Base-by-base conservation (phyloP, 192 early-diverging fungal genomes). In the Obelidium mucronatum region DNA sequence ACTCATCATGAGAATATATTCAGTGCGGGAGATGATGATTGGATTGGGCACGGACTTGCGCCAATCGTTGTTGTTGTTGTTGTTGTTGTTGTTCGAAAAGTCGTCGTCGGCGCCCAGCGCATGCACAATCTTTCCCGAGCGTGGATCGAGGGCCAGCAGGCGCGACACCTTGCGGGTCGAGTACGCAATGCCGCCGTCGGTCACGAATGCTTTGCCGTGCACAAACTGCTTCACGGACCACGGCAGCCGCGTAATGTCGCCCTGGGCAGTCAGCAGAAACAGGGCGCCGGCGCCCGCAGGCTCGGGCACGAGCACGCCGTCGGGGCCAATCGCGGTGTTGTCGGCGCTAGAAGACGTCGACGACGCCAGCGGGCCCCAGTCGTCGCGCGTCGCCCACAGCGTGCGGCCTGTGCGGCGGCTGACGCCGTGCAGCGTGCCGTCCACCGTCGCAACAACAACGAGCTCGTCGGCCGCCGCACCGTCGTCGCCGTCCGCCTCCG, bases 381-480 rank as follows among this genome's bases (percentile, higher is more conserved):
- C 66, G 62, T 77, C 80, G 0, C 35, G 34, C 24, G 82, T 53
- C 13, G 85, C 85, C 94, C 94, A 95, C 6, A 89, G 55, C 2
- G 91, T 67, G 3, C 78, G 62, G 3, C 93, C 89, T 22, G 85
- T 86, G 2, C 75, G 62, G 2, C 78, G 77, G 48, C 89, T 73
- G 22, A 95, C 84, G 56, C 89, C 91, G 58, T 93, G 90, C 58
- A 95, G 75, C 24, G 81, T 70, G 17, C 94, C 94, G 81, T 95
- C 94, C 30, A 95, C 63, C 0, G 94, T 93, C 4, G 90, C 84
- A 30, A 93, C 86, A 6, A 95, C 70, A 6, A 93, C 70, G 13
- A 93, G n/a, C 42, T 82, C 78, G 2, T 26, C 24, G 11, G 58
- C 24, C 58, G 58, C 8, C n/a, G 58, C 22, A 28, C 28, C 24